Percentiles rank a stretch among this genome's conserved stretches.
These are phyloP conservation scores for Litchi chinensis DNA, from an alignment of 345 rosid species.

Conservation along the genomic window DNA sequence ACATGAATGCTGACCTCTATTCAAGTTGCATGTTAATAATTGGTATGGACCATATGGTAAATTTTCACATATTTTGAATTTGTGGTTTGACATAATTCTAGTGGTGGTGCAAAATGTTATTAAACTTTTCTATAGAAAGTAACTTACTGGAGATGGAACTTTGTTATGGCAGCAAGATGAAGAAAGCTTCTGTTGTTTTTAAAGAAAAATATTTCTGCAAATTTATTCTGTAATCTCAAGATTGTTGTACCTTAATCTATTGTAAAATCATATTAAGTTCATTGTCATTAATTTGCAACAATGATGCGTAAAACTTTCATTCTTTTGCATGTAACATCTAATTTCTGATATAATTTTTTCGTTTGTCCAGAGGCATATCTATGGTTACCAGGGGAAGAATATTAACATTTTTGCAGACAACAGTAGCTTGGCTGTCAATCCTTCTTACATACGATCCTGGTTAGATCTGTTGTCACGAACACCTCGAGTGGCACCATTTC, in stretches of 20 bases:
- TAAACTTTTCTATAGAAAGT: background rate
- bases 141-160: background rate
- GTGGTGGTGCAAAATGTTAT: background rate
- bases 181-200: slow-evolving; percentile 1
- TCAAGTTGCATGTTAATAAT: background rate
- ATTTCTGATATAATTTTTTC: slow-evolving; percentile 8
- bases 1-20: background rate
- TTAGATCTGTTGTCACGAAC: slow-evolving; percentile 83
- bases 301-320: background rate
- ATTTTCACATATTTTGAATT: slow-evolving; percentile 1
- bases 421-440: slow-evolving; percentile 84
- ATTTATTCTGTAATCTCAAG: background rate
- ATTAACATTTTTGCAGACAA: slow-evolving; percentile 74
- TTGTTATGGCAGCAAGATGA: background rate
- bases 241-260: background rate
- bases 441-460: slow-evolving; percentile 77
- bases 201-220: background rate
- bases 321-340: background rate
- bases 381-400: slow-evolving; percentile 80
- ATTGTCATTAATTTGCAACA: background rate
- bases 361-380: slow-evolving; percentile 73
- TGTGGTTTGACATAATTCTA: background rate
- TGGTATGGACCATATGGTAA: background rate
- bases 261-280: background rate
- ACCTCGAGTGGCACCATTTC: slow-evolving; percentile 94